Evolutionary conservation across 2,329 filamentous ascomycete genomes (phyloP).

Genomic region (Seiridium unicorne): DNA sequence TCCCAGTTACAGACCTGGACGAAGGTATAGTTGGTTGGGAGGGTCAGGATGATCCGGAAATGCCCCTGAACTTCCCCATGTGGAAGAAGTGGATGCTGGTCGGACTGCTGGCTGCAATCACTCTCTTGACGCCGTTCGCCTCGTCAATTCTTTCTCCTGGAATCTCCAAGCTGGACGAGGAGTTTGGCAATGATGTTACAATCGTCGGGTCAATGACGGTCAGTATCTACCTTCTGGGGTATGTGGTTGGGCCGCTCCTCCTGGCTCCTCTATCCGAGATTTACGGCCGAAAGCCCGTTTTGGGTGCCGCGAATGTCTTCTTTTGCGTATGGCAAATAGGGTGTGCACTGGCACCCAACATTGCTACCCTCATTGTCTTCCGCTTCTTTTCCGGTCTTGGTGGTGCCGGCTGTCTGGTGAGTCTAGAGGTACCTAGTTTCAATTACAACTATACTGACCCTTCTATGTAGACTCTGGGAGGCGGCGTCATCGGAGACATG

Average conservation of each 20-base stretch:
- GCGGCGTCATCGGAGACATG: slow-evolving; percentile 51
- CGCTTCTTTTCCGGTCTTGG: slow-evolving; percentile 56
- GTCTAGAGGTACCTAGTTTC: not conserved
- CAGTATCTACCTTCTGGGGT: slow-evolving; percentile 58
- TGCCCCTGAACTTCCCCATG: slow-evolving; percentile 55
- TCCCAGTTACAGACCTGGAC: slow-evolving; percentile 5
- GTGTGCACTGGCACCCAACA: slow-evolving; percentile 55
- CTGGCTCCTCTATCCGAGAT: slow-evolving; percentile 59
- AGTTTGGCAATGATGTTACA: slow-evolving; percentile 38
- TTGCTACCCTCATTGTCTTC: slow-evolving; percentile 54
- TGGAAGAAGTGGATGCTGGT: slow-evolving; percentile 56
- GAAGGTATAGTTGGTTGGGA: slow-evolving; percentile 56
- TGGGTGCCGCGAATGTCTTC: slow-evolving; percentile 51
- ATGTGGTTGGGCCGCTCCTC: slow-evolving; percentile 52
- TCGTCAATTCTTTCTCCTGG: slow-evolving; percentile 56
- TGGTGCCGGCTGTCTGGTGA: slow-evolving; percentile 44
- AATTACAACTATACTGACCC: slow-evolving; percentile 23
- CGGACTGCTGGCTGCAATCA: slow-evolving; percentile 55
- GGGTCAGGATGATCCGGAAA: slow-evolving; percentile 50
- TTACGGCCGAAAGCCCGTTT: slow-evolving; percentile 56
- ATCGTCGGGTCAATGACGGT: slow-evolving; percentile 50
- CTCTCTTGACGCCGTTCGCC: slow-evolving; percentile 61
- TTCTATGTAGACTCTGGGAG: slow-evolving; percentile 33
- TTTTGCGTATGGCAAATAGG: slow-evolving; percentile 63
- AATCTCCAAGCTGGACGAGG: slow-evolving; percentile 37